Percentiles rank a stretch among this genome's conserved stretches.
phyloP scores from a whole-genome alignment of 164 flowering plant species.

The Vitis riparia region DNA sequence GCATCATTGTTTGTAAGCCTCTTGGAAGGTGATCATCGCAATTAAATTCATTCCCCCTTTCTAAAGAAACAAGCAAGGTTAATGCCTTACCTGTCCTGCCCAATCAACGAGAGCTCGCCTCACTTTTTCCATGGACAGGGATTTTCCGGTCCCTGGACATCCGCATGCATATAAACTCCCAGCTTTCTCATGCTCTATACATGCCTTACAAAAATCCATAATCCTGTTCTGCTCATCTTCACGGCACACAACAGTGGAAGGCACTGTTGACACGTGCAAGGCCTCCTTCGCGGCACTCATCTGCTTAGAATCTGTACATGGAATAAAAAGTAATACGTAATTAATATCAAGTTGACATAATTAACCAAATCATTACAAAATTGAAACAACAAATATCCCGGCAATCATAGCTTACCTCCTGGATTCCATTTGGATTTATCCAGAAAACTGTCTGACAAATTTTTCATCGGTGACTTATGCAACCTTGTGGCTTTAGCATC shows the following conservation, averaged over 20 bases:
- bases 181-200: conserved; percentile 59
- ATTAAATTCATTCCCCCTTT: no score
- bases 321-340: neutral
- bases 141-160: conserved; percentile 95
- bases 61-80: neutral
- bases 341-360: neutral
- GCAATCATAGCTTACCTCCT: conserved; percentile 35
- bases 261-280: conserved; percentile 74
- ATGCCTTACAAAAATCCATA: conserved; percentile 71
- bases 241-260: conserved; percentile 49
- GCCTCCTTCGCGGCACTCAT: conserved; percentile 73
- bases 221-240: conserved; percentile 58
- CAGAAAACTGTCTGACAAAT: conserved; percentile 26
- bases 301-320: conserved; percentile 51
- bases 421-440: conserved; percentile 64
- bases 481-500: conserved; percentile 12
- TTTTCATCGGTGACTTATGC: conserved; percentile 35
- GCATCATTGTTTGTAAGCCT: no score
- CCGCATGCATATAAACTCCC: conserved; percentile 87
- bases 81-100: conserved; percentile 56
- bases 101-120: conserved; percentile 53
- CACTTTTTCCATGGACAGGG: conserved; percentile 77
- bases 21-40: no score
- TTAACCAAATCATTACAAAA: neutral
- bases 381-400: neutral